Evolutionary conservation across 169 alveolate genomes (phyloP).

Genomic region (Cystoisospora suis): DNA sequence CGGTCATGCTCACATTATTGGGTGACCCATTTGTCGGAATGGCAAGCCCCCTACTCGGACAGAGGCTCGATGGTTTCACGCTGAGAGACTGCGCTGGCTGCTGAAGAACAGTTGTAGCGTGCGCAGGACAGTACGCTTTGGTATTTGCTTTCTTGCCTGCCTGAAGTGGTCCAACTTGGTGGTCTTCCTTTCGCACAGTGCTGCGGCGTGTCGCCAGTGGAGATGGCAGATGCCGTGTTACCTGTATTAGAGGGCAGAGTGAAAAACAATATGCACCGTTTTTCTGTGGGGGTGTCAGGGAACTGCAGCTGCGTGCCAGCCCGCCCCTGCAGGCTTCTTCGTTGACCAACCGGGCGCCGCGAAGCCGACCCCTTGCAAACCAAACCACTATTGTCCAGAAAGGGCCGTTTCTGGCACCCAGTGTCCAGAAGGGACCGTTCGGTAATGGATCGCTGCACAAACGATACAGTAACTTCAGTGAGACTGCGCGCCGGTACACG

Average conservation of each 20-base stretch:
- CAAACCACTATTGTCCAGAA: slow-evolving; percentile 2
- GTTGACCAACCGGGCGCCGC: neutral
- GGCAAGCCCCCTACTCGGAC: too few relatives aligned
- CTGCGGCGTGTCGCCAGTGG: neutral
- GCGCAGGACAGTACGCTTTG: neutral
- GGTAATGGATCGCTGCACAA: too few relatives aligned
- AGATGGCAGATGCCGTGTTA: neutral
- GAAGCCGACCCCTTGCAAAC: neutral
- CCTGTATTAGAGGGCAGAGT: neutral
- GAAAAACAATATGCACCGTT: too few relatives aligned
- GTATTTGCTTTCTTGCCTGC: neutral
- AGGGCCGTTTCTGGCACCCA: neutral
- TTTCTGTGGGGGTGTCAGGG: neutral
- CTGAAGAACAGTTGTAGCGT: neutral
- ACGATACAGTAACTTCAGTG: too few relatives aligned
- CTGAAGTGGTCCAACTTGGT: neutral
- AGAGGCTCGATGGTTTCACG: too few relatives aligned
- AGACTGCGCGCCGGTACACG: too few relatives aligned
- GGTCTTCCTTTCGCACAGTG: neutral
- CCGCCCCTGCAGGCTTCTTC: slow-evolving; percentile 9
- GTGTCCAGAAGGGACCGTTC: slow-evolving; percentile 17
- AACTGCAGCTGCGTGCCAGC: neutral
- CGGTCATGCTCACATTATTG: too few relatives aligned
- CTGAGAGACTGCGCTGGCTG: too few relatives aligned
- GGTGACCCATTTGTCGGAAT: too few relatives aligned